Base-by-base conservation (phyloP, 306 rosid species). In the Prunus padus region DNA sequence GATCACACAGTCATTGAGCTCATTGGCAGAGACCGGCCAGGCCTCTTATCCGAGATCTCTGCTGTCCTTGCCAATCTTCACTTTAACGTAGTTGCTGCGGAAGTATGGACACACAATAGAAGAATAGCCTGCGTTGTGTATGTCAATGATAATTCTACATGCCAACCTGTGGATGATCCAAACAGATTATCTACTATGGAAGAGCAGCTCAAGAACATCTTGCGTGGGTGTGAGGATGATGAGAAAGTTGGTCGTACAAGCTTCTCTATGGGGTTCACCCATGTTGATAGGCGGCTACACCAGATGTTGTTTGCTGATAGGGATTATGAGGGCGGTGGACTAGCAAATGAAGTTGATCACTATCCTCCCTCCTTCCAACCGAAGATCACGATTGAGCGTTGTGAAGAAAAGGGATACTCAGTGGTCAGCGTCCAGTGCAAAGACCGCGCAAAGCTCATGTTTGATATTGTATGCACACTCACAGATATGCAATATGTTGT, bases 401-500 rank as follows among this genome's bases (percentile, higher is more conserved):
- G 98, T 42, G 85, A 88, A 84, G 94, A 90, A 37, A 90, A 88
- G 51, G 94, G 88, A 75, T 88, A 92, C 81, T 86, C 92, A 2
- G 91, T 83, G 81, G 86, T 92, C 42, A 88, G 85, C 73, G 94
- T 92, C 19, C 75, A 71, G 69, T 90, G 96, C 82, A 90, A 86
- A 74, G 98, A 92, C 70, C 86, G 96, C 44, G 94, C 96, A 16
- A 92, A 92, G 68, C 87, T 89, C 69, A 90, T 90, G 94, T 90
- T 90, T 66, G 92, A 90, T 91, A 90, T 90, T 61, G 96, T 90
- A 40, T 92, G 93, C 89, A 90, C 96, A 13, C 91, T 87, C 79
- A 90, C 94, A 22, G 97, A 92, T 67, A 92, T 92, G 96, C 89
- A 92, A 42, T 92, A 88, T 73, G 94, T 89, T 76, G 96, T 89